phyloP scores from a whole-genome alignment of 2,329 filamentous ascomycete genomes.

The Cylindrodendrum hubeiense region DNA sequence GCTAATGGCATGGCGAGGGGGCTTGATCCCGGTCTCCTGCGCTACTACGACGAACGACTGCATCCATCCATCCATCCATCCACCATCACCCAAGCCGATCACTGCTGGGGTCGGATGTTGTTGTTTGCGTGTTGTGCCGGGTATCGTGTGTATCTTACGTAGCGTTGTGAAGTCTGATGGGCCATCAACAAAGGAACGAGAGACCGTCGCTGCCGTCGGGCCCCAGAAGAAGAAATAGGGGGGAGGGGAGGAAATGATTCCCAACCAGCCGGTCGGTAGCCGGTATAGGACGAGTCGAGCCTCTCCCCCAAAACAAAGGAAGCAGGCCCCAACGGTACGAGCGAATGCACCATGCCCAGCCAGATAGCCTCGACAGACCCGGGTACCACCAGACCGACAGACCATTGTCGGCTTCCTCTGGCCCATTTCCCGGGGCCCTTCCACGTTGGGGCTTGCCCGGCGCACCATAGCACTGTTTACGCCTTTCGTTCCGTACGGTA shows the following conservation, averaged over 20 bases:
- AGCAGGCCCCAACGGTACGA: background rate
- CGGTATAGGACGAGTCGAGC: background rate
- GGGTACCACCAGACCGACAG: background rate
- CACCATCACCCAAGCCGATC: constrained; percentile 14
- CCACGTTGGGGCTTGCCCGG: constrained; percentile 8
- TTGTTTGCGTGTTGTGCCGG: constrained; percentile 2
- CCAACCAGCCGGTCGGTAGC: background rate
- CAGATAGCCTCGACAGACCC: background rate
- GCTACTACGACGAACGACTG: constrained; percentile 25
- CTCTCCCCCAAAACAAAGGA: background rate
- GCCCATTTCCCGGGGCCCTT: constrained; percentile 12
- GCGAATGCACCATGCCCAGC: too few species aligned
- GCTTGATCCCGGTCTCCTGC: constrained; percentile 18
- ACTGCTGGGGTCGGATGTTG: constrained; percentile 19
- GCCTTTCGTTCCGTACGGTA: background rate
- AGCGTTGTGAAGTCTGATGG: background rate
- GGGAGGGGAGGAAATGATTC: background rate
- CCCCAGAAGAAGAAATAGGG: background rate
- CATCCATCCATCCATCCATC: constrained; percentile 10
- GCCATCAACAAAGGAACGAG: background rate
- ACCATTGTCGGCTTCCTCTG: background rate
- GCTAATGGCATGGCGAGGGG: background rate
- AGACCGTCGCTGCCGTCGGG: background rate
- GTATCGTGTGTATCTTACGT: background rate
- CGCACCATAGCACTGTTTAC: background rate